A percentile compares a stretch with the other conserved stretches of the same genome.
Evolutionary conservation across 305 asterid species (phyloP).

Genomic region (Fraxinus latifolia): DNA sequence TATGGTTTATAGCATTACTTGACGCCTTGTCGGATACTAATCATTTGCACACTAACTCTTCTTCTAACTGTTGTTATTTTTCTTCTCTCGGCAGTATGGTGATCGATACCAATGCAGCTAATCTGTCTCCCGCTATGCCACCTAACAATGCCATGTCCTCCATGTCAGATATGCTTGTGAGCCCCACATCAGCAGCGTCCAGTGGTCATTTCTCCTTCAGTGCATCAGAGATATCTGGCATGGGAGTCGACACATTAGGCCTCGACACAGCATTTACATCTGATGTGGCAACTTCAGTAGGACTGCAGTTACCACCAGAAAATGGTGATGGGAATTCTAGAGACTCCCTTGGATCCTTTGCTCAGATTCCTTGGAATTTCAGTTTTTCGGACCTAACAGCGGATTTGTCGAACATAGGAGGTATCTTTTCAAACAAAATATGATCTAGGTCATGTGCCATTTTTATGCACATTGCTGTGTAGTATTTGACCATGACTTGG

Average conservation of each 20-base stretch:
- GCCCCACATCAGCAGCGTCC: constrained; percentile 93
- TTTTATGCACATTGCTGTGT: background rate
- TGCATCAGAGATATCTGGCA: constrained; percentile 78
- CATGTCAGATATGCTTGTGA: constrained; percentile 76
- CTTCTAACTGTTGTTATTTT: constrained; percentile 5
- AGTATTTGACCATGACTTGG: background rate
- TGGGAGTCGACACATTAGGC: constrained; percentile 76
- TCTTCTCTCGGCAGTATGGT: constrained; percentile 48
- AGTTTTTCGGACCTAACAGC: constrained; percentile 92
- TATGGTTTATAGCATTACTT: background rate
- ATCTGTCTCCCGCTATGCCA: constrained; percentile 60
- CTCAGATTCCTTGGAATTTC: constrained; percentile 89
- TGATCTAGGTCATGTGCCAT: background rate
- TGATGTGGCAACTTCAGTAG: constrained; percentile 77
- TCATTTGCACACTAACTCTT: background rate
- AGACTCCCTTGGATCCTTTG: constrained; percentile 75
- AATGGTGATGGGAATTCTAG: constrained; percentile 82
- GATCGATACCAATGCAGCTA: constrained; percentile 49
- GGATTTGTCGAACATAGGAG: constrained; percentile 88
- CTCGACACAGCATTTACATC: constrained; percentile 85
- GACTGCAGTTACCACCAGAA: constrained; percentile 76
- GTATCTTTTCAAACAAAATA: constrained; percentile 19
- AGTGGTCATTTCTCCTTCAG: constrained; percentile 85
- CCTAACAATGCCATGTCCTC: constrained; percentile 68
- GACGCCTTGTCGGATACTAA: background rate